Base-by-base conservation (phyloP, 2,329 filamentous ascomycete genomes). In the Cytospora mali region DNA sequence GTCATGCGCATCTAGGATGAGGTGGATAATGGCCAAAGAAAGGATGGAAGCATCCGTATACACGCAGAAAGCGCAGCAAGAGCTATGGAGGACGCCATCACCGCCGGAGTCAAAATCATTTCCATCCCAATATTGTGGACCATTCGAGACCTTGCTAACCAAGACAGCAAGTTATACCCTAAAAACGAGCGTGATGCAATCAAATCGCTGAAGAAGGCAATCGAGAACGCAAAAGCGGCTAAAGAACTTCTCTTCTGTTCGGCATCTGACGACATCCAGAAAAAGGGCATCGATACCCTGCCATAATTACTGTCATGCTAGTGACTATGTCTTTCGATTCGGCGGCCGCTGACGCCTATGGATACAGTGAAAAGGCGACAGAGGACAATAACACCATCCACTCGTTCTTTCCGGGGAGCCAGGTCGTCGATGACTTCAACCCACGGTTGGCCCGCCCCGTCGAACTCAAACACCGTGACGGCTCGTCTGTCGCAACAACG, bases 1-100 rank as follows among this genome's bases (percentile, higher is more conserved):
- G 56, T 31, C 14, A 58, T 58, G 48, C 56, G 56, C 14, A 58
- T 58, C 14, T 48, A 58, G 13, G 56, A 58, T 7, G 48, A 58
- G 28, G 29, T 42, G 18, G 29, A 58, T 14, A 16, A 21, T 29
- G 28, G 46, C n/a, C 42, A 29, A 2, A 23, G 29, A 3, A 42
- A 52, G 28, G 29, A 52, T 7, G 29, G 18, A 10, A 33, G 11
- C 28, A 27, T 58, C n/a, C 18, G 21, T 6, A 58, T 58, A 1
- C 56, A 52, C 29, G 48, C 48, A 13, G 48, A 29, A 6, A 58
- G 46, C 11, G 56, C 56, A 6, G 56, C 56, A 9, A 27, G 29
- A 7, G 56, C 56, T 13, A 58, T 58, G 6, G 56, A 58, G 14
- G 56, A 51, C 11, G 56, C 56, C 29, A 58, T 58, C 13, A 52